Evolutionary conservation across 495 filamentous ascomycete genomes (phyloP).

Genomic region (Aspergillus leporis): DNA sequence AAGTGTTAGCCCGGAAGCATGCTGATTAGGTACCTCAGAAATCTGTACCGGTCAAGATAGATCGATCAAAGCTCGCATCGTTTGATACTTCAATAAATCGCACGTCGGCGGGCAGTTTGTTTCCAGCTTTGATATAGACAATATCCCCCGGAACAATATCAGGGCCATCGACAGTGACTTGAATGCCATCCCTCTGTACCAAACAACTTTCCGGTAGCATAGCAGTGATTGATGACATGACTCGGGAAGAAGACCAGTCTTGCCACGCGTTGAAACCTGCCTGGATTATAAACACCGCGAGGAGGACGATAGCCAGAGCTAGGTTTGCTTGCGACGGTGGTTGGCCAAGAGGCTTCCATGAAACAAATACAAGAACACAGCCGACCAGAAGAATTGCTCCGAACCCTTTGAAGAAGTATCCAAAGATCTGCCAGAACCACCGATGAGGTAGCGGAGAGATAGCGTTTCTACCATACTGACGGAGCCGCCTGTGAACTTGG

Average conservation of each 20-base stretch:
- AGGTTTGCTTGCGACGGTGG: constrained; percentile 66
- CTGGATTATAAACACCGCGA: constrained; percentile 66
- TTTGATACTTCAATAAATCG: constrained; percentile 62
- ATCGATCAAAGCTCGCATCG: constrained; percentile 67
- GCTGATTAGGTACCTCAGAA: not conserved
- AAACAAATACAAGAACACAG: constrained; percentile 63
- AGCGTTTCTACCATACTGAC: constrained; percentile 56
- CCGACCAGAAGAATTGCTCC: constrained; percentile 64
- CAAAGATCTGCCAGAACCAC: constrained; percentile 50
- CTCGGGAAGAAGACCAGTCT: constrained; percentile 61
- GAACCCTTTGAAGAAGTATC: constrained; percentile 71
- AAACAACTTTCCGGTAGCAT: constrained; percentile 68
- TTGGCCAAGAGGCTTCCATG: constrained; percentile 68
- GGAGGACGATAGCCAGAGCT: constrained; percentile 63
- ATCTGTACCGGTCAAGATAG: constrained; percentile 62
- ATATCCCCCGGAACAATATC: constrained; percentile 69
- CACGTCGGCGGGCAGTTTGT: constrained; percentile 69
- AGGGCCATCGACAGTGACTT: constrained; percentile 40
- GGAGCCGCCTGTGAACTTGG: constrained; percentile 41
- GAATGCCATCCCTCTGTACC: constrained; percentile 53
- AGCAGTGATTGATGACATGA: constrained; percentile 62
- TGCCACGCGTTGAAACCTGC: constrained; percentile 69
- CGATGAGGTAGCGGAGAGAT: constrained; percentile 57
- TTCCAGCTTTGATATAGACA: constrained; percentile 60
- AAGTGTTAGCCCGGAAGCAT: constrained; percentile 5